These are phyloP conservation scores for Kuraishia floccosa DNA, from an alignment of 805 yeast genomes.

Conservation along the genomic window DNA sequence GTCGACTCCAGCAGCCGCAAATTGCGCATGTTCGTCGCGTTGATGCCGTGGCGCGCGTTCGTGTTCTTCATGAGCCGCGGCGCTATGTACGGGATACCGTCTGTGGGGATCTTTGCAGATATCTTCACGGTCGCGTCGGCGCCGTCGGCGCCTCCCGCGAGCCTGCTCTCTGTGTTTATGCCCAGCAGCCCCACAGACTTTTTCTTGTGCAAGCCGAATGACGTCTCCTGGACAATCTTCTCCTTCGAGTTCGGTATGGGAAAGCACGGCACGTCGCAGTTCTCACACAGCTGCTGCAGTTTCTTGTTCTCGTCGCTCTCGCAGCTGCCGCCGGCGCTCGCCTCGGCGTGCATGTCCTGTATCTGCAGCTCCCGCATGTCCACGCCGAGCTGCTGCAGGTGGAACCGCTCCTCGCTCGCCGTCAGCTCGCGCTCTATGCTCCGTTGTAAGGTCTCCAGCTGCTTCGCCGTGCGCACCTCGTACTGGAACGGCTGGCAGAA, in stretches of 20 bases:
- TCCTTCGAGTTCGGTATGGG: constrained; percentile 5
- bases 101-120: constrained; percentile 3
- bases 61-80: constrained; percentile 4
- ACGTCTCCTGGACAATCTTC: constrained; percentile 1
- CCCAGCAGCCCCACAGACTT: not conserved
- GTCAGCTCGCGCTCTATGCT: constrained; percentile 2
- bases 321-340: not conserved
- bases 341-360: not conserved
- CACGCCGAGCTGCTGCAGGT: not conserved
- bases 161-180: not conserved
- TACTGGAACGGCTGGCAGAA: constrained; percentile 4
- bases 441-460: constrained; percentile 2
- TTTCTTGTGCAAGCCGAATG: constrained; percentile 1
- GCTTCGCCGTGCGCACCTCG: constrained; percentile 5
- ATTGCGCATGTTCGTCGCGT: constrained; percentile 2
- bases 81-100: constrained; percentile 6
- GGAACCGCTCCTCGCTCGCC: constrained; percentile 1
- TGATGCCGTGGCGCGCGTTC: constrained; percentile 2
- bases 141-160: not conserved
- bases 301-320: not conserved
- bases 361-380: too few relatives aligned
- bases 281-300: not conserved
- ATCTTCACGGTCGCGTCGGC: constrained; percentile 2
- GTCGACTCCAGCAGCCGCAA: constrained; percentile 3
- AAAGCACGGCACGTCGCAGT: constrained; percentile 3